Base-by-base conservation (phyloP, 495 filamentous ascomycete species). In the Apodospora peruviana region DNA sequence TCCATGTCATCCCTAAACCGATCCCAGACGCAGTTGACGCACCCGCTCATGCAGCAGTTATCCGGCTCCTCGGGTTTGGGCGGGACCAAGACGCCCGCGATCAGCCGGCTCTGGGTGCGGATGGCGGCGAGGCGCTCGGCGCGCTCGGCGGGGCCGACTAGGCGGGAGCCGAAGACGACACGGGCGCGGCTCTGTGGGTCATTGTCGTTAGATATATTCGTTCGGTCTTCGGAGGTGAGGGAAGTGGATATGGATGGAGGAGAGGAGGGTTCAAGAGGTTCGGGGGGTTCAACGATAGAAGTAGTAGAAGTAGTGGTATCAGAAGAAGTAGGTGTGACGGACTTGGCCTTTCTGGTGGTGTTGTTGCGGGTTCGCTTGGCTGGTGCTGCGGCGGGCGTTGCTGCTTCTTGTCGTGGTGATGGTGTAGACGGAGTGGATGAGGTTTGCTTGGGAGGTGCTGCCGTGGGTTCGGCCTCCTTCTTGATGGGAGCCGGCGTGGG, bases 41-140 rank as follows among this genome's bases (percentile, higher is more conserved):
- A 98, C 22, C 93, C 93, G 57, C 85, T 89, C 93, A 97, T 98
- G 70, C 93, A 98, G 78, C 93, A 98, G 67, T 97, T 96, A 64
- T 96, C 93, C 12, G 93, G 93, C 65, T 98, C 93, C 44, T 82
- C 77, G 7, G 93, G 93, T 12, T 78, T 75, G 16, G 90, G 90
- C 10, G 90, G 91, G 3, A 95, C 86, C 47, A 79, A 71, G 10
- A 95, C 79, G 22, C 91, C 91, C 11, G 89, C 89, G 53, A 95
- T 69, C 14, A 80, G 73, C 37, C 74, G 77, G 57, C 69, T 78
- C 36, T 60, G 52, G 25, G 37, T 73, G 68, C 50, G 77, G 68
- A 59, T 80, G 58, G 51, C 81, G 77, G 55, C 86, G 71, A 56
- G 79, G 66, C 55, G 79, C 68, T 52, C 85, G 74, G 59, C 84